Conservation (phyloP, 2,329 filamentous ascomycete genomes). For the Phaeosphaeria sp. region DNA sequence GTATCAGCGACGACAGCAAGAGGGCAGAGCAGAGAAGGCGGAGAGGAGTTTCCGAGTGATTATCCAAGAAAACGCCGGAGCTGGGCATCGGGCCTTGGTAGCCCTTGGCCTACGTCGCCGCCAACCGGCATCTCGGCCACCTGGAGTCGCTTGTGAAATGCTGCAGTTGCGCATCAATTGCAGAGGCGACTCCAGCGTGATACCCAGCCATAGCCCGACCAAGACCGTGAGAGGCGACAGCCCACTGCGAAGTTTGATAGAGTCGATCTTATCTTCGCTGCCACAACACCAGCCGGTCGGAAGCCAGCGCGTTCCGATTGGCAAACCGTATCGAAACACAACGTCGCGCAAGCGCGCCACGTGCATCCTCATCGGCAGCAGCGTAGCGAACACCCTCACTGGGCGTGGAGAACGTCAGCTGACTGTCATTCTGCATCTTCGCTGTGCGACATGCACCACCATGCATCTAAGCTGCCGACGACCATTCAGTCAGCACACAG, state of each 20-base stretch:
- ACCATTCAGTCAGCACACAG: conserved; percentile 9
- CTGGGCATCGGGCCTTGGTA: too few species aligned
- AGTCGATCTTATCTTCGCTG: not conserved
- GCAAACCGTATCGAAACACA: not conserved
- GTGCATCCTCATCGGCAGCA: too few species aligned
- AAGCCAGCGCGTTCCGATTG: conserved; percentile 8
- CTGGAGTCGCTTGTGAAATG: not conserved
- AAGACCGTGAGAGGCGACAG: not conserved
- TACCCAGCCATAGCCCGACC: not conserved
- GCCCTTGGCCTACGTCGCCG: conserved; percentile 3
- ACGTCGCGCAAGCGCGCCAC: conserved; percentile 6
- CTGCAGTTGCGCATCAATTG: not conserved
- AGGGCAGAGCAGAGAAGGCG: conserved; percentile 1
- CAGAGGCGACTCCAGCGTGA: not conserved
- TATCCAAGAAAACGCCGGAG: too few species aligned
- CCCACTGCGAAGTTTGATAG: not conserved
- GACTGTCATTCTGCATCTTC: conserved; percentile 9
- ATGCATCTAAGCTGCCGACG: conserved; percentile 8
- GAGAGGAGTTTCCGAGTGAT: conserved; percentile 3
- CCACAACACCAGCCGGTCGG: not conserved
- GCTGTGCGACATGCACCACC: conserved; percentile 5
- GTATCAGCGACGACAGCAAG: not conserved
- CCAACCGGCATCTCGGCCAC: not conserved
- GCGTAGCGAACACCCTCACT: not conserved
- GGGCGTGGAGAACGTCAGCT: conserved; percentile 1